Conservation (phyloP, 106 monocot species). For the Acorus gramineus region DNA sequence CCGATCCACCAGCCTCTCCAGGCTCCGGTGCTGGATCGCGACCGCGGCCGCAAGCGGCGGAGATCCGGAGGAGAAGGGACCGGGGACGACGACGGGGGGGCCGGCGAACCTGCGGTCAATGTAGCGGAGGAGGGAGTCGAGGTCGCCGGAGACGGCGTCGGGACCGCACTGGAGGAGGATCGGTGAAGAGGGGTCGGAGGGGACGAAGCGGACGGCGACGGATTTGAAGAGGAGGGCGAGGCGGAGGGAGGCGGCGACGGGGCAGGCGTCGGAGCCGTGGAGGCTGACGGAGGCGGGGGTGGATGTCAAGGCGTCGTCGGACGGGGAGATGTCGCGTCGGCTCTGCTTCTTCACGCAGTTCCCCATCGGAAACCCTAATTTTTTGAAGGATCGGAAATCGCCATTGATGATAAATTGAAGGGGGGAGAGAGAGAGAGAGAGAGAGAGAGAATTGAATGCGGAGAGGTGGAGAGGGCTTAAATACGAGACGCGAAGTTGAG, state of each 20-base stretch:
- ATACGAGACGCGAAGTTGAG: no score
- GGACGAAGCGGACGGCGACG: conserved; percentile 21
- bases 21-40: conserved; percentile 63
- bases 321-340: no score
- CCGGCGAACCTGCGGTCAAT: conserved; percentile 37
- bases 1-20: conserved; percentile 55
- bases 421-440: background rate
- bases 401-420: background rate
- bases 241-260: conserved; percentile 25
- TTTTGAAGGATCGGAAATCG: no score
- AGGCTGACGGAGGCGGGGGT: conserved; percentile 12
- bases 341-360: conserved; percentile 7
- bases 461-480: background rate
- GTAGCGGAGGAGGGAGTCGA: conserved; percentile 33
- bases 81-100: conserved; percentile 5
- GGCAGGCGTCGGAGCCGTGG: conserved; percentile 33
- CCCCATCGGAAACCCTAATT: conserved; percentile 5
- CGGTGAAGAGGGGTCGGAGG: conserved; percentile 16
- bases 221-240: conserved; percentile 41
- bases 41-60: conserved; percentile 19
- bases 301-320: background rate
- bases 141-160: conserved; percentile 22
- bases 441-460: conserved; percentile 1
- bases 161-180: conserved; percentile 29
- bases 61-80: background rate